Base-by-base conservation (phyloP, 495 filamentous ascomycete genomes). In the Lineolata rhizophorae region DNA sequence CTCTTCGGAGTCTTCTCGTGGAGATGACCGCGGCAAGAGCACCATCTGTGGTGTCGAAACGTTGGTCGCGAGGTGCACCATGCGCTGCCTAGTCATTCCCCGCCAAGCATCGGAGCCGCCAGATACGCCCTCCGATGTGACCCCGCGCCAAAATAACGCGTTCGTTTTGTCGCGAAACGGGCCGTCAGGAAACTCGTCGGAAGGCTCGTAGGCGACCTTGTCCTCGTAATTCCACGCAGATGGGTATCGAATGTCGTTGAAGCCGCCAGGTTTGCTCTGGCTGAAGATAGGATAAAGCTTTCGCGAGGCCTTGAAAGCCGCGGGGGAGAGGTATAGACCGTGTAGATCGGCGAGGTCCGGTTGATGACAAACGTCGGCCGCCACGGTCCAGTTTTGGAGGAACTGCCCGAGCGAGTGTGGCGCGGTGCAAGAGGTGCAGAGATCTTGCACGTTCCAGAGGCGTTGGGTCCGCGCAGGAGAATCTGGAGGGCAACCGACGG, bases 281-380 rank as follows among this genome's bases (percentile, higher is more conserved):
- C 73, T 76, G 54, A 85, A 85, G 17, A 85, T 50, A 0, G 79
- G 79, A 2, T 74, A 39, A 8, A 84, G 54, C 3, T 72, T 61
- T 29, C 70, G 64, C 0, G 70, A 53, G 1, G 68, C 60, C 27
- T 66, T 65, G 35, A 70, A 61, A 4, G 67, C 60, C 1, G 76
- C 58, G 0, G 76, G 65, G 0, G 61, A 70, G 18, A 75, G 58
- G 47, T 77, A 58, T 34, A 82, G 63, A 22, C 75, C 72, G 41
- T 85, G 79, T 2, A 83, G 57, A 22, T 67, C 58, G 12, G 70
- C 64, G 26, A 90, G 57, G 40, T 90, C 79, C 1, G 79, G 71
- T 42, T 90, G 79, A 38, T 83, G 75, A 46, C 79, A 90, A 28
- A 76, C 60, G 18, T 76, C 62, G 5, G 65, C 61, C 3, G 72